Evolutionary conservation across 768 basidiomycete species (phyloP), one percentile per base, ranked within the genome.

Genomic region (Hortiboletus flavorubellus): DNA sequence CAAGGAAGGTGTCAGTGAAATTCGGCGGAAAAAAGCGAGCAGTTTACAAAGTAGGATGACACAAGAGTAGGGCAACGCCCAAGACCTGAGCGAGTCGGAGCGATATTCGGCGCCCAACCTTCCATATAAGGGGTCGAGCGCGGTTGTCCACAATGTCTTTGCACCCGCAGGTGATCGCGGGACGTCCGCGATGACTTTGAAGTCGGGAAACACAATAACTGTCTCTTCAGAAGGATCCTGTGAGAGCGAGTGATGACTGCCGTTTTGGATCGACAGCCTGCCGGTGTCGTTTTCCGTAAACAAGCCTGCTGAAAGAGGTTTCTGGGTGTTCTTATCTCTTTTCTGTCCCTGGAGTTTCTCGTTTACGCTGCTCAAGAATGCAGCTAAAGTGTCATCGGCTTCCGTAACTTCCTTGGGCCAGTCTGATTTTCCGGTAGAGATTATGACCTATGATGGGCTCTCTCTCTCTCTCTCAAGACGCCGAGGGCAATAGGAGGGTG

Each of bases 121-220:
- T 47, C 78, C 77, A 6, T 86, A 68, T 4, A 72, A 71, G 2
- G 89, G 86, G 60, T 84, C 80, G 9, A 94, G 76, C 2, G 83
- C 79, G 29, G 75, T 72, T 33, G 79, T 72, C 82, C 86, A 93
- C 21, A 97, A 73, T 31, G 78, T 77, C 54, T 83, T 75, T 7
- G 93, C 94, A 26, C 89, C 90, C 2, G 79, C 75, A 14, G 68
- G 53, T 0, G 86, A 80, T 34, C 83, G 76, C 23, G 81, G 80
- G 14, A 98, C 84, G 49, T 87, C 86, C 2, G 83, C 79, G 30
- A 95, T 80, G 44, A 93, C 78, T 61, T 85, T 93, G 76, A 86
- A 98, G 72, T 99, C 96, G 7, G 96, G 96, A 63, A 99, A 84
- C 2, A 98, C 81, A 41, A 99, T 78, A 16, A 95, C 89, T 0